A percentile compares a stretch with the other conserved stretches of the same genome.
These are phyloP conservation scores for Paxillus rubicundulus DNA, from an alignment of 768 basidiomycete species.

Conservation along the genomic window DNA sequence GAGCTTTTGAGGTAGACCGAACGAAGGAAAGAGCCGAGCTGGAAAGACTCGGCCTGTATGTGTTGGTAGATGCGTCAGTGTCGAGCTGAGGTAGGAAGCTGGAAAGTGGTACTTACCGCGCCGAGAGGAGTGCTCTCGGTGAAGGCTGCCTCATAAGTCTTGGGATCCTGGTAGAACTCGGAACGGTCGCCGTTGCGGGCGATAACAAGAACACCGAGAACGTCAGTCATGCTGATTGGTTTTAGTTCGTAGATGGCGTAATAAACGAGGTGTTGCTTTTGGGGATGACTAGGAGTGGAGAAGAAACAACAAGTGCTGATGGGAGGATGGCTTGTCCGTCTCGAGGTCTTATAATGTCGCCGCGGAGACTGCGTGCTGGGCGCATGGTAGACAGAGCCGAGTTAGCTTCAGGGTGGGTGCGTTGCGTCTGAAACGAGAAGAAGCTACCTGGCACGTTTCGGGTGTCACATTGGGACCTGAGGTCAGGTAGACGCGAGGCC, in stretches of 20 bases:
- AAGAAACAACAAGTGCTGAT: slow-evolving; percentile 16
- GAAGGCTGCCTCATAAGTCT: slow-evolving; percentile 57
- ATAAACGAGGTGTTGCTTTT: slow-evolving; percentile 3
- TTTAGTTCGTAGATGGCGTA: slow-evolving; percentile 6
- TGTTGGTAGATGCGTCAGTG: neutral
- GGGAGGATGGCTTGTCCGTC: slow-evolving; percentile 4
- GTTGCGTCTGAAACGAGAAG: slow-evolving; percentile 17
- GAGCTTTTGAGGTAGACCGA: slow-evolving; percentile 61
- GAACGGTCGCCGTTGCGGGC: slow-evolving; percentile 76
- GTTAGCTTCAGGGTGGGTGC: slow-evolving; percentile 18
- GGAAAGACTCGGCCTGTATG: slow-evolving; percentile 60
- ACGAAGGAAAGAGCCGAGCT: slow-evolving; percentile 62
- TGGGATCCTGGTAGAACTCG: slow-evolving; percentile 69
- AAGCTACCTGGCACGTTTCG: slow-evolving; percentile 18
- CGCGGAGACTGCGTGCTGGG: slow-evolving; percentile 26
- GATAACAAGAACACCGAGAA: slow-evolving; percentile 75
- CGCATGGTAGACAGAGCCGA: slow-evolving; percentile 29
- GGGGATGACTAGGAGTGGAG: slow-evolving; percentile 15
- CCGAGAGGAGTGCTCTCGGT: slow-evolving; percentile 76
- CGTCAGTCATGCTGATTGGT: slow-evolving; percentile 38
- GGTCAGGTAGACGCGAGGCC: slow-evolving; percentile 34
- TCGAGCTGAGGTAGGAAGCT: neutral
- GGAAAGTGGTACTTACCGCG: slow-evolving; percentile 44
- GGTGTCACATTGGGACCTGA: slow-evolving; percentile 23
- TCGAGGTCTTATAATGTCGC: slow-evolving; percentile 25